These are phyloP conservation scores for Cucurbita ficifolia DNA, from an alignment of 306 rosid species.

Conservation along the genomic window DNA sequence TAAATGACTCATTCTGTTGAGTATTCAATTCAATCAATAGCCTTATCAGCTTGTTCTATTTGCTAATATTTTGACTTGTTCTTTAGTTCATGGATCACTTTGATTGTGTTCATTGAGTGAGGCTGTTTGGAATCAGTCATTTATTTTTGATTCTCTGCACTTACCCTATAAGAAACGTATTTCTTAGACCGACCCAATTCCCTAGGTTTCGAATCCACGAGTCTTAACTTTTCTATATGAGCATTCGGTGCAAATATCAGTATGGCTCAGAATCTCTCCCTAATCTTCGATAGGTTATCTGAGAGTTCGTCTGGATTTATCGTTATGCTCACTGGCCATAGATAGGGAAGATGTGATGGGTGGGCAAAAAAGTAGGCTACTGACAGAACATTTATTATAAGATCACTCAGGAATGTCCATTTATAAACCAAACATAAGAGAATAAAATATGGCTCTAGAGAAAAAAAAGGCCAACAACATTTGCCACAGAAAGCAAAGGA, in stretches of 20 bases:
- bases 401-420: neutral
- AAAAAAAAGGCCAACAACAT: neutral
- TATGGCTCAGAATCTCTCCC: neutral
- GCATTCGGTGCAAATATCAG: neutral
- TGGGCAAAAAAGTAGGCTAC: neutral
- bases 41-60: neutral
- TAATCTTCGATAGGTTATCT: too few relatives aligned
- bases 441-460: neutral
- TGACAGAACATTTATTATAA: neutral
- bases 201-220: neutral
- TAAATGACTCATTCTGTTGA: neutral
- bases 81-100: neutral
- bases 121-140: neutral
- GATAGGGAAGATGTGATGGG: too few relatives aligned
- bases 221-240: neutral
- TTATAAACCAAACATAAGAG: neutral
- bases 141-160: too few relatives aligned
- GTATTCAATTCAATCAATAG: neutral
- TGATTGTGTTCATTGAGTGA: neutral
- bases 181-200: too few relatives aligned
- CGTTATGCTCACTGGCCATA: too few relatives aligned
- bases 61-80: neutral
- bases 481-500: neutral
- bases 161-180: too few relatives aligned
- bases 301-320: too few relatives aligned